These are phyloP conservation scores for Euphorbia peplus DNA, from an alignment of 345 rosid genomes.

Conservation along the genomic window DNA sequence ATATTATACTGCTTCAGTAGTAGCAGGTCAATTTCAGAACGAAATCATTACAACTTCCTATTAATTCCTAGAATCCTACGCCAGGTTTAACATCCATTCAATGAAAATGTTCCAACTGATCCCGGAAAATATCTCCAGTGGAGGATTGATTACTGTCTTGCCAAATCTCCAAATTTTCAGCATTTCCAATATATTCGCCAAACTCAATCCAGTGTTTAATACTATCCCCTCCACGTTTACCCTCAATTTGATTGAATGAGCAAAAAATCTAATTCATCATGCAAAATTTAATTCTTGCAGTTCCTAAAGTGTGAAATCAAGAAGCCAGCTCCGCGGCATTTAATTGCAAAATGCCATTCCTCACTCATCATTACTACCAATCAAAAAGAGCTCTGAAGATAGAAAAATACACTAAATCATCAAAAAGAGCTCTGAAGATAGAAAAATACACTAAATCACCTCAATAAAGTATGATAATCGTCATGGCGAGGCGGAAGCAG, in stretches of 20 bases:
- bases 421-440: not conserved
- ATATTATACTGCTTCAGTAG: too few species aligned
- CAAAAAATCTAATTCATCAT: not conserved
- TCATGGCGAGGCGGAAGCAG: conserved; percentile 72
- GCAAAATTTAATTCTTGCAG: not conserved
- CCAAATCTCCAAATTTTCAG: not conserved
- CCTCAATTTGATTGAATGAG: not conserved
- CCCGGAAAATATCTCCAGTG: not conserved
- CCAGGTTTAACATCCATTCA: not conserved
- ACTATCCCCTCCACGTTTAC: too few species aligned
- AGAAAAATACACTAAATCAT: not conserved
- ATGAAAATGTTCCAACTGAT: not conserved
- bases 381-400: not conserved
- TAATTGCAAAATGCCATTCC: not conserved
- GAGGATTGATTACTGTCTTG: not conserved
- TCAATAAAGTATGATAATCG: conserved; percentile 89
- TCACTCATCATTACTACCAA: not conserved
- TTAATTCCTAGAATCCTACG: not conserved
- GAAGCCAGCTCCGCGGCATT: not conserved
- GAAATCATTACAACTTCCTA: not conserved
- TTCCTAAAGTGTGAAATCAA: not conserved
- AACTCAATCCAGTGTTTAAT: not conserved
- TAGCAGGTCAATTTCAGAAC: too few species aligned
- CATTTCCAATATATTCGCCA: not conserved
- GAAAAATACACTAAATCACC: conserved; percentile 43